These are phyloP conservation scores for Epichloe gansuensis DNA, from an alignment of 2,329 filamentous ascomycete species.

Conservation along the genomic window DNA sequence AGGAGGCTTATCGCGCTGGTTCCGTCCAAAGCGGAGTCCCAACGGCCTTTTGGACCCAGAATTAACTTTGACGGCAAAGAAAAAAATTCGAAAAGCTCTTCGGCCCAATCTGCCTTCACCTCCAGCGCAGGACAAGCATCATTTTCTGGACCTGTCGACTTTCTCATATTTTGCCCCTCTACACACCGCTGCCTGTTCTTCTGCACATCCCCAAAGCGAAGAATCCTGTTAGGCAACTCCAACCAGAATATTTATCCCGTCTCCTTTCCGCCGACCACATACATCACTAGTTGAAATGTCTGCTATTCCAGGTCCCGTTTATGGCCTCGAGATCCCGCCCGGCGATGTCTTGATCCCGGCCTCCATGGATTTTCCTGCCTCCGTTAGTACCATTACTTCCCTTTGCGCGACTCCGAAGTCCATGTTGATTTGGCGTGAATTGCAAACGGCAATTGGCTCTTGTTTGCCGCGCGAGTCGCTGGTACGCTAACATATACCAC, in stretches of 20 bases:
- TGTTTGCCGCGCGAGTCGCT: neutral
- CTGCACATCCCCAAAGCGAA: neutral
- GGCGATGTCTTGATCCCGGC: conserved; percentile 75
- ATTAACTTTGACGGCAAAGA: conserved; percentile 9
- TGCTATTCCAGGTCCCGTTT: conserved; percentile 63
- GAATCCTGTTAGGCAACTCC: neutral
- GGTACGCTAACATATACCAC: conserved; percentile 16
- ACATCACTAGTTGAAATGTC: conserved; percentile 33
- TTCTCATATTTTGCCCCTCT: neutral
- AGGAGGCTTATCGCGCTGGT: conserved; percentile 16
- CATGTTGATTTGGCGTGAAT: neutral
- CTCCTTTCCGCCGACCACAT: neutral
- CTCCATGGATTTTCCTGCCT: conserved; percentile 65
- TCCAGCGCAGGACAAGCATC: conserved; percentile 2
- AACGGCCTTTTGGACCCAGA: conserved; percentile 6
- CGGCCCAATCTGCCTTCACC: neutral
- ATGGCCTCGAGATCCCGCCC: conserved; percentile 81
- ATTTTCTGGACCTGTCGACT: neutral
- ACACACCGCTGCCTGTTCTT: neutral
- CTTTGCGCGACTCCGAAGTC: neutral
- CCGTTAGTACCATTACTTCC: conserved; percentile 46
- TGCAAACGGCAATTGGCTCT: neutral
- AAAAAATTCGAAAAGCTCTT: conserved; percentile 22
- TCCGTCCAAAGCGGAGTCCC: conserved; percentile 2
- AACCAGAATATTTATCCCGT: neutral